Base-by-base conservation (phyloP, 345 rosid species). In the Tarenaya hassleriana region DNA sequence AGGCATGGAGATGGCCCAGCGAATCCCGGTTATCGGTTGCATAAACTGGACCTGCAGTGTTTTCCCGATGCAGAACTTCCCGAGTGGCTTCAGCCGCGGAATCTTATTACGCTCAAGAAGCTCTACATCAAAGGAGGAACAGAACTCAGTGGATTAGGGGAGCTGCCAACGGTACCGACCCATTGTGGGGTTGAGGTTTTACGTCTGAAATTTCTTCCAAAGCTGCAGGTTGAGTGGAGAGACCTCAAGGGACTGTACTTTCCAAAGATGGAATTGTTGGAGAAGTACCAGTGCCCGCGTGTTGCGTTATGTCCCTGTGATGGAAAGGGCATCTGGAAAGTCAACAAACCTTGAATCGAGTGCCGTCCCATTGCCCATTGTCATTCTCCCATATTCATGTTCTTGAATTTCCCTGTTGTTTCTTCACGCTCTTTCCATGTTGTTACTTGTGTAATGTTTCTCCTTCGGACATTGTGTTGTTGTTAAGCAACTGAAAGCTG, bases 101-200 rank as follows among this genome's bases (percentile, higher is more conserved):
- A 41, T 0, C 52, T 75, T 3, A 7, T 8, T 13, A 0, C 0
- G 34, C 66, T 75, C 7, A 13, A 66, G 47, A 58, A 39, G 24
- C 68, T 72, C 24, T 47, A 52, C 38, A 52, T 72, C 10, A 50
- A 33, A 50, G 66, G 73, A 16, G 81, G 73, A 47, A 44, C 15
- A 45, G 1, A 0, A 24, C 64, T 75, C 18, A 29, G 15, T 12
- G 19, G 48, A n/a, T 37, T 71, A 17, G 51, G 50, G 14, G 14
- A 15, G 10, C 14, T 35, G 9, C 46, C 46, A 0, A 38, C 35
- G n/a, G 0, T 35, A 37, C 10, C 45, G 10, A 58, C 45, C 8
- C 0, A 34, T 42, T 56, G 43, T 56, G 29, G 10, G 11, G 55
- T 58, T 24, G 38, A 58, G 7, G 55, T 58, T 44, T 58, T 58